These are phyloP conservation scores for Sordariomycetes sp. DNA, from an alignment of 2,329 filamentous ascomycete species.

Conservation along the genomic window DNA sequence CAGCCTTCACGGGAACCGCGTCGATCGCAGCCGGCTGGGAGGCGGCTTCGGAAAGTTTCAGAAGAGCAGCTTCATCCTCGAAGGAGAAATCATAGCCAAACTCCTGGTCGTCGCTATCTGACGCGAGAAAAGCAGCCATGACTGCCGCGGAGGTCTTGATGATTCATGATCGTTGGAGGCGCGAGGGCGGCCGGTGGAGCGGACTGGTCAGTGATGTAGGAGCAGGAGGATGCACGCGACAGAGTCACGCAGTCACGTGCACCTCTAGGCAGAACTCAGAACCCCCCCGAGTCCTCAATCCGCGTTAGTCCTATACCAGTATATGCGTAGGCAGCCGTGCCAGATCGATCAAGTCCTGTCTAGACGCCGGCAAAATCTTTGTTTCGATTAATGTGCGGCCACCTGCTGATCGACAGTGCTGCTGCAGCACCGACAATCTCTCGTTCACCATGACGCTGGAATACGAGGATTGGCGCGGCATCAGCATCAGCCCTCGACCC, in stretches of 20 bases:
- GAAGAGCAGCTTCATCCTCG: conserved; percentile 35
- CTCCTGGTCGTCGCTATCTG: conserved; percentile 29
- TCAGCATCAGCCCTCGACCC: too few relatives aligned
- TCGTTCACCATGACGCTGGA: too few relatives aligned
- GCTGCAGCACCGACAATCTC: too few relatives aligned
- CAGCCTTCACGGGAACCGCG: conserved; percentile 11
- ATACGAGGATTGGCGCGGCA: too few relatives aligned
- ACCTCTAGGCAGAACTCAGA: too few relatives aligned
- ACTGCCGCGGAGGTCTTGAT: conserved; percentile 1
- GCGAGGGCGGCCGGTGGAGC: neutral
- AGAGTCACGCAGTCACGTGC: conserved; percentile 4
- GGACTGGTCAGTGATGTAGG: neutral
- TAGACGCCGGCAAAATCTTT: too few relatives aligned
- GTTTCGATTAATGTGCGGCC: too few relatives aligned
- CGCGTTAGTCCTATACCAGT: too few relatives aligned
- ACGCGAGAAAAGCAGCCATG: conserved; percentile 4
- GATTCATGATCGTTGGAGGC: conserved; percentile 1
- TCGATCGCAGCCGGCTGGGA: conserved; percentile 14
- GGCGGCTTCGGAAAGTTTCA: conserved; percentile 14
- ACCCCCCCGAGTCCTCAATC: too few relatives aligned
- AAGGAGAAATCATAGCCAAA: conserved; percentile 36
- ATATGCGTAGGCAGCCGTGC: too few relatives aligned
- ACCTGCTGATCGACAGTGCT: too few relatives aligned
- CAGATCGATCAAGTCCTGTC: too few relatives aligned
- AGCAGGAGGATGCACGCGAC: conserved; percentile 1